These are phyloP conservation scores for Alternaria atra DNA, from an alignment of 2,329 filamentous ascomycete species.

Conservation along the genomic window DNA sequence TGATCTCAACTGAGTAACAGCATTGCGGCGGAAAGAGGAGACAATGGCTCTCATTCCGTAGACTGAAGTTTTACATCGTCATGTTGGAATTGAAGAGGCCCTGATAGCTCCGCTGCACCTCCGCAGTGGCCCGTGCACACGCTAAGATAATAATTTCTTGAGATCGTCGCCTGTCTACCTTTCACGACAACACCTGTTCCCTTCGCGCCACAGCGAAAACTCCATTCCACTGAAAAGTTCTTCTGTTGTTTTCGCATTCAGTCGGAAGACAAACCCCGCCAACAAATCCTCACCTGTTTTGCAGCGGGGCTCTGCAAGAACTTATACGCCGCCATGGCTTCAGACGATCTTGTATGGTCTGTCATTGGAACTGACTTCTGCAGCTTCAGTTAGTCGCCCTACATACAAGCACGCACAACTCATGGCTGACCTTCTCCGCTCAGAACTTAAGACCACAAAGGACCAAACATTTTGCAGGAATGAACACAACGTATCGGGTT, in stretches of 20 bases:
- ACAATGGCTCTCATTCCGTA: constrained; percentile 47
- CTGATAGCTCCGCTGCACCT: constrained; percentile 5
- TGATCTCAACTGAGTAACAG: not conserved
- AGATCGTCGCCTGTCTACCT: constrained; percentile 10
- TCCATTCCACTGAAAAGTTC: not conserved
- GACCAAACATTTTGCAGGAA: constrained; percentile 92
- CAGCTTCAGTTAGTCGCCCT: constrained; percentile 68
- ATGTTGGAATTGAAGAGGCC: not conserved
- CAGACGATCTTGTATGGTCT: constrained; percentile 95
- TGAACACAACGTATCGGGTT: constrained; percentile 67
- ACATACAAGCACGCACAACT: not conserved
- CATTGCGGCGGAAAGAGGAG: constrained; percentile 22
- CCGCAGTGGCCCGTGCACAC: constrained; percentile 15
- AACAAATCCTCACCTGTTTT: not conserved
- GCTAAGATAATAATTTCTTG: constrained; percentile 23
- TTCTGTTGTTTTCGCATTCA: not conserved
- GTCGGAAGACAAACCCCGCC: not conserved
- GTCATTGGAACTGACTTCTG: constrained; percentile 91
- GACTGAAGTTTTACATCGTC: constrained; percentile 27
- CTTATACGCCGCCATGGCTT: constrained; percentile 34
- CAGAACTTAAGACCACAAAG: constrained; percentile 72
- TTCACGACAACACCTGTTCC: constrained; percentile 8
- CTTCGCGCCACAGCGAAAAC: constrained; percentile 1
- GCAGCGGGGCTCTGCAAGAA: not conserved
- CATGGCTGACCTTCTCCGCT: not conserved